Evolutionary conservation across 2,329 filamentous ascomycete species (phyloP).

Genomic region (Calonectria pteridis): DNA sequence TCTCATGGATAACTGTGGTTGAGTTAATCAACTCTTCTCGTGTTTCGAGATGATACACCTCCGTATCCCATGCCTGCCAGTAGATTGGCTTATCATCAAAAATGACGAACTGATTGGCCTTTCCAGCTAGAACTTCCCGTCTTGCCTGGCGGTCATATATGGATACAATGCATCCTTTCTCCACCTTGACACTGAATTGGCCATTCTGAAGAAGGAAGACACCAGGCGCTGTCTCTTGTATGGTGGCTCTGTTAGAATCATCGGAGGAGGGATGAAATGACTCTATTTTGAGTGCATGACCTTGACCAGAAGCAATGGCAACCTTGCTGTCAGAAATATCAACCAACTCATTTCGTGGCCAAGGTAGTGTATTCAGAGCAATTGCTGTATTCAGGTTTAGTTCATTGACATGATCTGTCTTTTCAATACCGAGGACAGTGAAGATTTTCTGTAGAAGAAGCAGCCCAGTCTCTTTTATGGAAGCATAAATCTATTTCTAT

Average conservation of each 20-base stretch:
- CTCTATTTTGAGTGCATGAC: slow-evolving; percentile 65
- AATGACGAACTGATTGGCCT: slow-evolving; percentile 93
- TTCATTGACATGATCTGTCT: slow-evolving; percentile 32
- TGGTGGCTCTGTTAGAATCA: not conserved
- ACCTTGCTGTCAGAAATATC: slow-evolving; percentile 67
- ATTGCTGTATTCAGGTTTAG: slow-evolving; percentile 53
- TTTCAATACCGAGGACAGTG: slow-evolving; percentile 68
- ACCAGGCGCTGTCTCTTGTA: slow-evolving; percentile 55
- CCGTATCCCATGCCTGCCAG: slow-evolving; percentile 98
- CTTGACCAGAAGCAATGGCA: slow-evolving; percentile 69
- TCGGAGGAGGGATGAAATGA: slow-evolving; percentile 21
- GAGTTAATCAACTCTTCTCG: slow-evolving; percentile 78
- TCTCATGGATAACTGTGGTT: slow-evolving; percentile 75
- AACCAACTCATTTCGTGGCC: slow-evolving; percentile 82
- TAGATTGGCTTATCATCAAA: slow-evolving; percentile 98
- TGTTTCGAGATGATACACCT: slow-evolving; percentile 93
- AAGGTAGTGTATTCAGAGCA: slow-evolving; percentile 88
- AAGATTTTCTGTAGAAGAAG: slow-evolving; percentile 80
- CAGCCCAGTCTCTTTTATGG: slow-evolving; percentile 82
- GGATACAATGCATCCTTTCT: slow-evolving; percentile 84
- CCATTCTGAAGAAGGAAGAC: slow-evolving; percentile 84
- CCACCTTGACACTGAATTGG: slow-evolving; percentile 78
- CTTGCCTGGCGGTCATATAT: slow-evolving; percentile 81
- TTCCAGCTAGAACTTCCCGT: slow-evolving; percentile 68
- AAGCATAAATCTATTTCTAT: slow-evolving; percentile 75